Base-by-base conservation (phyloP, 2,329 filamentous ascomycete genomes). In the Lachnellula cervina region DNA sequence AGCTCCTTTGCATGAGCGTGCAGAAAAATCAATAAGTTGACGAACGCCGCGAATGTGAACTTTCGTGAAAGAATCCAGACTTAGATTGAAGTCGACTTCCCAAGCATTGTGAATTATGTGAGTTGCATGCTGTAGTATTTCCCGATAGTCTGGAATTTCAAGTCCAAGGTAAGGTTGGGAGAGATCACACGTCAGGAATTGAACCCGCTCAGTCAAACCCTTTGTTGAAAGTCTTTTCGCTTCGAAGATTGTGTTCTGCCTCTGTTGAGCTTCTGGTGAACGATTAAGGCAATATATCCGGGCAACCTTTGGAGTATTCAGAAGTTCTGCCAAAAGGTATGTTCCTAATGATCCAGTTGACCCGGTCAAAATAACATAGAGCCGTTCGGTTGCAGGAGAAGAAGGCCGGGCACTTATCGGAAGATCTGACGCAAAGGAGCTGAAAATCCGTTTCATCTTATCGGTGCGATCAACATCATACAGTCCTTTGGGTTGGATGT, bases 271-370 rank as follows among this genome's bases (percentile, higher is more conserved):
- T 53, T 63, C 50, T 16, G 50, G n/a, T 28, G 63, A 60, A n/a
- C 78, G 71, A 64, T 81, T 80, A 14, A 81, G 69, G 53, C 77
- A 80, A 50, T 77, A 69, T 23, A 80, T 64, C 58, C 73, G 75
- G 35, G 67, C 64, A 13, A 80, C 71, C 4, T 59, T 55, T 0
- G 72, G 67, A 21, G 67, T 66, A 11, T 54, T 56, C 2, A 72
- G 59, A 21, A 77, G 66, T 16, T 64, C 45, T 49, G 76, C 67
- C 3, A 80, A 69, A 40, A 80, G 66, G 61, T 80, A 78, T 3
- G 71, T 74, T 0, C 78, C 78, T 17, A 81, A 60, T 4, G 73
- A 76, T 7, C 78, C 78, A 0, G 78, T 80, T 4, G 73, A 76
- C 14, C 76, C 79, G 0, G 77, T 80, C 19, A 81, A 58, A 7